phyloP scores from a whole-genome alignment of 352 stramenopile species.

The Blastocystis sp. region DNA sequence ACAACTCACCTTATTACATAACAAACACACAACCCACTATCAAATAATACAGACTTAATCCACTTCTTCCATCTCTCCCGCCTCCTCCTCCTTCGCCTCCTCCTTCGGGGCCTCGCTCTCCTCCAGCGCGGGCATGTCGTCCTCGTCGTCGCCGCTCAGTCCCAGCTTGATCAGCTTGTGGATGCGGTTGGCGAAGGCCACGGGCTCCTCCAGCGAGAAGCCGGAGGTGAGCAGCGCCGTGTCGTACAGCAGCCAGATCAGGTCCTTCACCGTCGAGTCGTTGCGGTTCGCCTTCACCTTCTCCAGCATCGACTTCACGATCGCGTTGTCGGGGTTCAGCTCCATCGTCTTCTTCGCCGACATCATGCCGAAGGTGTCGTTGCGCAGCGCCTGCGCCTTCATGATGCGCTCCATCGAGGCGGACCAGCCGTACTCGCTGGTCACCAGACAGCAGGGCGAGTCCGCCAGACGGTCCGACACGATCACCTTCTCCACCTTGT shows the following conservation, averaged over 20 bases:
- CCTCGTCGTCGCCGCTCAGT: slow-evolving; percentile 83
- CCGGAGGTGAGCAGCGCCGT: slow-evolving; percentile 85
- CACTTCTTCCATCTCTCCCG: neutral
- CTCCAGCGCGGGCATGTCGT: slow-evolving; percentile 83
- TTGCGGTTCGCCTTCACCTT: too few relatives aligned
- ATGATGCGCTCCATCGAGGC: slow-evolving; percentile 81
- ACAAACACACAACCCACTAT: neutral
- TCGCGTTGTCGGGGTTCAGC: too few relatives aligned
- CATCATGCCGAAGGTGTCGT: slow-evolving; percentile 96
- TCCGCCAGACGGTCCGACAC: slow-evolving; percentile 97
- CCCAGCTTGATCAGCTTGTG: slow-evolving; percentile 98
- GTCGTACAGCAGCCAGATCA: slow-evolving; percentile 99
- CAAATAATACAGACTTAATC: neutral
- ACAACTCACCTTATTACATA: too few relatives aligned
- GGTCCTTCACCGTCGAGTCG: slow-evolving; percentile 96
- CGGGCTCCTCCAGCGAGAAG: too few relatives aligned
- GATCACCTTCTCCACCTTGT: slow-evolving; percentile 99
- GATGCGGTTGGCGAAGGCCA: slow-evolving; percentile 93
- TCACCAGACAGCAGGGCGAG: slow-evolving; percentile 96
- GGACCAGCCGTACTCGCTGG: slow-evolving; percentile 98
- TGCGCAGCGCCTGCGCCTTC: slow-evolving; percentile 97
- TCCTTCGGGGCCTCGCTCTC: slow-evolving; percentile 77
- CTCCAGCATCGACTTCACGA: too few relatives aligned
- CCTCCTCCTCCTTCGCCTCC: too few relatives aligned
- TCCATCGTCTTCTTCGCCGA: slow-evolving; percentile 98